A percentile compares a stretch with the other conserved stretches of the same genome.
Evolutionary conservation across 2,329 filamentous ascomycete genomes (phyloP).

Genomic region (Scedosporium boydii): DNA sequence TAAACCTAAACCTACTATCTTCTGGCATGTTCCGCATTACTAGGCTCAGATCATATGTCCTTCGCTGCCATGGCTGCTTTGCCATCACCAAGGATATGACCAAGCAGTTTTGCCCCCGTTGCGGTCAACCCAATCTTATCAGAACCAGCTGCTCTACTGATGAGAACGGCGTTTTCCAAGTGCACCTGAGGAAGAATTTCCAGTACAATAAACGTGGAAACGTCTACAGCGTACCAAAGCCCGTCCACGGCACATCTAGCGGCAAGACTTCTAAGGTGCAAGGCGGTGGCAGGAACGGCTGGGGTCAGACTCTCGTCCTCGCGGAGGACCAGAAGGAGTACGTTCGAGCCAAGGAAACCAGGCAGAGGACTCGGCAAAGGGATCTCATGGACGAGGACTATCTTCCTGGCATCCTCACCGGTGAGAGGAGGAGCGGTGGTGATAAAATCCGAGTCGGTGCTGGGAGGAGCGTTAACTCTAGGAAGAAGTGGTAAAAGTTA

Average conservation of each 20-base stretch:
- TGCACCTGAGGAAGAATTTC: slow-evolving; percentile 90
- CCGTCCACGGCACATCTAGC: slow-evolving; percentile 68
- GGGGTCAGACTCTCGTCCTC: slow-evolving; percentile 76
- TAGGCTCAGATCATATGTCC: slow-evolving; percentile 76
- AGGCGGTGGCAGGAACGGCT: slow-evolving; percentile 77
- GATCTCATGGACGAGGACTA: slow-evolving; percentile 96
- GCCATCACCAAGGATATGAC: slow-evolving; percentile 70
- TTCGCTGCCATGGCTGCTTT: slow-evolving; percentile 94
- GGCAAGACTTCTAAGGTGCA: slow-evolving; percentile 57
- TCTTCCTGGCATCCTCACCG: slow-evolving; percentile 74
- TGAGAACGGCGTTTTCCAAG: slow-evolving; percentile 65
- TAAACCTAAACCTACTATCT: slow-evolving; percentile 86
- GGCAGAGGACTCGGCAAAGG: slow-evolving; percentile 58
- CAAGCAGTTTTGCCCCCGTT: slow-evolving; percentile 87
- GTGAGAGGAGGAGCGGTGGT: slow-evolving; percentile 55
- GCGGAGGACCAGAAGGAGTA: slow-evolving; percentile 97
- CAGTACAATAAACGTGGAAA: slow-evolving; percentile 94
- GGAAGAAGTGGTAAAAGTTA: slow-evolving; percentile 39
- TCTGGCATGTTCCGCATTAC: slow-evolving; percentile 70
- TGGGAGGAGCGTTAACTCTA: slow-evolving; percentile 77
- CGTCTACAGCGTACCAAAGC: slow-evolving; percentile 87
- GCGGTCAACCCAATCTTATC: slow-evolving; percentile 78
- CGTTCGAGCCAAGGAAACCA: slow-evolving; percentile 49
- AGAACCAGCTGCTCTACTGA: slow-evolving; percentile 81
- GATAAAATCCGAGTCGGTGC: slow-evolving; percentile 74